Evolutionary conservation across 2,329 filamentous ascomycete genomes (phyloP).

Genomic region (Nothomitra cinnamomea): DNA sequence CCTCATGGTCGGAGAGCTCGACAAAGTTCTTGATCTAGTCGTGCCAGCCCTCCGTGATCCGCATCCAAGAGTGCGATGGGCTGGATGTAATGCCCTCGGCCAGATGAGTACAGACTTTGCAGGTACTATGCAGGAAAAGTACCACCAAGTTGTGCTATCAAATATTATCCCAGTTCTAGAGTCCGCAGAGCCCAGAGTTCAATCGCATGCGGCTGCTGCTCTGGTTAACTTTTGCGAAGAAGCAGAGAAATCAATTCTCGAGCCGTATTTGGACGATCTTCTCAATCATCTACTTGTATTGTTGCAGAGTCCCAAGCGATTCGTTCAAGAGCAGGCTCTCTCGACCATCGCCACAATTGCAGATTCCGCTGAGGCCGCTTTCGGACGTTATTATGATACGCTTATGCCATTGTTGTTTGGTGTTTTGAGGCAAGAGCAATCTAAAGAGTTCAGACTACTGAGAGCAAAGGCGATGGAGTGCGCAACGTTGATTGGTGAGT

Average conservation of each 20-base stretch:
- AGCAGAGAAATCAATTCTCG: slow-evolving; percentile 77
- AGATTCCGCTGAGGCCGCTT: slow-evolving; percentile 92
- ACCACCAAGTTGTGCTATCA: slow-evolving; percentile 71
- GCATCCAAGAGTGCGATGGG: slow-evolving; percentile 90
- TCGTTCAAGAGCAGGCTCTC: slow-evolving; percentile 91
- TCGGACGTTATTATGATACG: slow-evolving; percentile 86
- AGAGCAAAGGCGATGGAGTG: slow-evolving; percentile 99
- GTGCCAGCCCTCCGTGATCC: slow-evolving; percentile 77
- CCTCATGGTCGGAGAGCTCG: slow-evolving; percentile 85
- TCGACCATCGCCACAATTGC: slow-evolving; percentile 97
- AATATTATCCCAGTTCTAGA: slow-evolving; percentile 86
- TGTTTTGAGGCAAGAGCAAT: slow-evolving; percentile 75
- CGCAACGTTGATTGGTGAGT: slow-evolving; percentile 63
- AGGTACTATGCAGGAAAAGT: slow-evolving; percentile 92
- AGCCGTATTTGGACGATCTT: slow-evolving; percentile 83
- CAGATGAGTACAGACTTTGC: slow-evolving; percentile 99
- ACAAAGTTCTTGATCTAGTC: slow-evolving; percentile 88
- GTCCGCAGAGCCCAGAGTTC: slow-evolving; percentile 80
- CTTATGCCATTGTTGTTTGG: slow-evolving; percentile 90
- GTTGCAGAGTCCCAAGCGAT: slow-evolving; percentile 80
- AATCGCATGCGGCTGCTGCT: slow-evolving; percentile 93
- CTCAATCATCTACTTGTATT: slow-evolving; percentile 73
- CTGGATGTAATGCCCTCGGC: slow-evolving; percentile 93
- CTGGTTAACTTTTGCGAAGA: slow-evolving; percentile 99
- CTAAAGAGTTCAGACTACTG: slow-evolving; percentile 81